phyloP scores from a whole-genome alignment of 345 rosid species.

The Kandelia obovata region DNA sequence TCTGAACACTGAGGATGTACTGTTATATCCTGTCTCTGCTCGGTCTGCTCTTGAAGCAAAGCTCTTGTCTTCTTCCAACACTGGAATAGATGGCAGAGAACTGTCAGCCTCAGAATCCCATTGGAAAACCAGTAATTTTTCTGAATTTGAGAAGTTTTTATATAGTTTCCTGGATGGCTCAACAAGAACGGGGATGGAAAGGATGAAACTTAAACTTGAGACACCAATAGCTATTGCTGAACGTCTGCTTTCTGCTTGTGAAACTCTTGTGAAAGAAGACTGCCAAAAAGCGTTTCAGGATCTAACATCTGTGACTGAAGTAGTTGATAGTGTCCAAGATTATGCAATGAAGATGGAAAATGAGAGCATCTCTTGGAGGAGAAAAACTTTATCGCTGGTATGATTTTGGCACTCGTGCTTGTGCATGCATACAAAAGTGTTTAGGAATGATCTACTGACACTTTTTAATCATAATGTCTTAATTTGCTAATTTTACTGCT shows the following conservation, averaged over 20 bases:
- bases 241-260: conserved; percentile 66
- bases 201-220: conserved; percentile 90
- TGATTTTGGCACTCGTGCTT: background rate
- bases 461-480: conserved; percentile 2
- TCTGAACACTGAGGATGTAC: conserved; percentile 66
- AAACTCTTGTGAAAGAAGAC: conserved; percentile 56
- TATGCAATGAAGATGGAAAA: conserved; percentile 57
- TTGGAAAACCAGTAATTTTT: conserved; percentile 54
- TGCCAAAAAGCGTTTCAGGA: conserved; percentile 55
- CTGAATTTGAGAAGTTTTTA: conserved; percentile 61
- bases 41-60: conserved; percentile 80
- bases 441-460: too few relatives aligned
- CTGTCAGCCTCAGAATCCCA: conserved; percentile 39
- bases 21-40: conserved; percentile 77
- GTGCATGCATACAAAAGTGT: too few relatives aligned
- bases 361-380: conserved; percentile 81
- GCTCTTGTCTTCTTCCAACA: conserved; percentile 49
- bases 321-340: conserved; percentile 55
- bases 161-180: conserved; percentile 84
- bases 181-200: conserved; percentile 67
- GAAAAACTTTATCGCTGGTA: conserved; percentile 65
- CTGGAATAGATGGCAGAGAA: conserved; percentile 37
- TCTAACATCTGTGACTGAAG: conserved; percentile 47
- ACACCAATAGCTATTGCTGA: conserved; percentile 84
- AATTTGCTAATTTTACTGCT: conserved; percentile 21